Evolutionary conservation across 2,329 filamentous ascomycete species (phyloP).

Genomic region (Cryphonectria naterciae): DNA sequence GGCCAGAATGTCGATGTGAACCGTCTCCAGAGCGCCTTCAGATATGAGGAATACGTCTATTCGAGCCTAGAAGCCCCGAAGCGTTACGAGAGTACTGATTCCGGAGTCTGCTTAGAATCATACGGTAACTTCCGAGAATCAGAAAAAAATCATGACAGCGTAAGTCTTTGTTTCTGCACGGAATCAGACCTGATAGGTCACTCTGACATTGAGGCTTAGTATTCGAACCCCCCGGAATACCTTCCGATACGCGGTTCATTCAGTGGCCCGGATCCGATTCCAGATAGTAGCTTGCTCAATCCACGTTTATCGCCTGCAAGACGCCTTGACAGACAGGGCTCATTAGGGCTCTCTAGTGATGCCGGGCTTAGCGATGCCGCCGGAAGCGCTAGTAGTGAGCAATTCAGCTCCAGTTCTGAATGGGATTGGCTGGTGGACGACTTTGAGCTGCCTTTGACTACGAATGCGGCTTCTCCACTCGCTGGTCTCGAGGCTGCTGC

Average conservation of each 20-base stretch:
- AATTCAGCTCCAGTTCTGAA: neutral
- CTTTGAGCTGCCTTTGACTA: neutral
- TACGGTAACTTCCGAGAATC: too few relatives aligned
- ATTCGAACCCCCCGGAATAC: rapidly evolving
- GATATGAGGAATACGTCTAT: neutral
- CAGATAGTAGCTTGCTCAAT: neutral
- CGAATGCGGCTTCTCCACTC: neutral
- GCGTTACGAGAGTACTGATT: too few relatives aligned
- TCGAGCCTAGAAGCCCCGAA: neutral
- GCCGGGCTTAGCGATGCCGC: neutral
- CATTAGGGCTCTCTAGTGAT: neutral
- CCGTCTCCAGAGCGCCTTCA: neutral
- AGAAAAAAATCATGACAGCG: too few relatives aligned
- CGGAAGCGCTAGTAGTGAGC: neutral
- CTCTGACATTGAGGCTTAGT: too few relatives aligned
- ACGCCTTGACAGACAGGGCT: neutral
- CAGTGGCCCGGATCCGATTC: too few relatives aligned
- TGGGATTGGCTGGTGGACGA: neutral
- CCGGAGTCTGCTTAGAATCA: too few relatives aligned
- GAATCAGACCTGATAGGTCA: too few relatives aligned
- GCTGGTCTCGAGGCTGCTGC: neutral
- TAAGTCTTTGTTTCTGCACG: too few relatives aligned
- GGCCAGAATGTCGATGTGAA: neutral
- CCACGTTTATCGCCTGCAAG: neutral
- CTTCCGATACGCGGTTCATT: too few relatives aligned